Evolutionary conservation across 345 rosid species (phyloP).

Genomic region (Pistacia atlantica): DNA sequence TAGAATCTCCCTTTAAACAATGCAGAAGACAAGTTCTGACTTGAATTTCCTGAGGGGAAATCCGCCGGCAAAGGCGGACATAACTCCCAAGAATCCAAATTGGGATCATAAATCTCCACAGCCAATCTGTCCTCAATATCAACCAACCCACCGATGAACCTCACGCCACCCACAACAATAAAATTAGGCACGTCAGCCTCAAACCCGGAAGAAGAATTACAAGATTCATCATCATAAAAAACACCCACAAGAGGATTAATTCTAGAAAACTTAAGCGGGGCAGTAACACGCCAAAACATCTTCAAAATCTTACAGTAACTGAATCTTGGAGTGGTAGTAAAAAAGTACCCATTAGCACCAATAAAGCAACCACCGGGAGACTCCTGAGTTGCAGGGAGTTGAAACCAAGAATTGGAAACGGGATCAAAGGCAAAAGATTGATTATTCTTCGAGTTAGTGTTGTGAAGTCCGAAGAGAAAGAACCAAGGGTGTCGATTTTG

Average conservation of each 20-base stretch:
- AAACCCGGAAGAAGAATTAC: neutral
- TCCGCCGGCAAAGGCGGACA: slow-evolving; percentile 76
- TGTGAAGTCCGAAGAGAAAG: slow-evolving; percentile 88
- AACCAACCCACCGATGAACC: slow-evolving; percentile 69
- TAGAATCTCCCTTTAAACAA: slow-evolving; percentile 48
- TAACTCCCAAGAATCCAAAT: slow-evolving; percentile 62
- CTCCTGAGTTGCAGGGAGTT: slow-evolving; percentile 46
- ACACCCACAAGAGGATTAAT: slow-evolving; percentile 68
- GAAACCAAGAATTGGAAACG: slow-evolving; percentile 64
- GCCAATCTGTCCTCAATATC: slow-evolving; percentile 75
- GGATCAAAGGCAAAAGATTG: slow-evolving; percentile 92
- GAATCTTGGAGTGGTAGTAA: slow-evolving; percentile 70
- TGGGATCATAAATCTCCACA: slow-evolving; percentile 71
- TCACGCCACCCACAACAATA: slow-evolving; percentile 73
- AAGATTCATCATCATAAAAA: slow-evolving; percentile 24
- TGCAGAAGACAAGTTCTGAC: slow-evolving; percentile 66
- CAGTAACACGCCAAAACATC: slow-evolving; percentile 49
- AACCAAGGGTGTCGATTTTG: slow-evolving; percentile 63
- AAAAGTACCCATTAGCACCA: slow-evolving; percentile 67
- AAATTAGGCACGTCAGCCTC: slow-evolving; percentile 30
- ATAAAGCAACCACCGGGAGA: slow-evolving; percentile 31
- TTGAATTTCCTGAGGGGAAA: slow-evolving; percentile 59
- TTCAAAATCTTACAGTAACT: slow-evolving; percentile 60
- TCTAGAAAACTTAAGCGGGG: slow-evolving; percentile 56
- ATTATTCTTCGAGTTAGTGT: slow-evolving; percentile 70